Percentiles rank a stretch among this genome's conserved stretches.
Conservation (phyloP, 805 yeast genomes). For the Vanderwaltozyma yarrowii region DNA sequence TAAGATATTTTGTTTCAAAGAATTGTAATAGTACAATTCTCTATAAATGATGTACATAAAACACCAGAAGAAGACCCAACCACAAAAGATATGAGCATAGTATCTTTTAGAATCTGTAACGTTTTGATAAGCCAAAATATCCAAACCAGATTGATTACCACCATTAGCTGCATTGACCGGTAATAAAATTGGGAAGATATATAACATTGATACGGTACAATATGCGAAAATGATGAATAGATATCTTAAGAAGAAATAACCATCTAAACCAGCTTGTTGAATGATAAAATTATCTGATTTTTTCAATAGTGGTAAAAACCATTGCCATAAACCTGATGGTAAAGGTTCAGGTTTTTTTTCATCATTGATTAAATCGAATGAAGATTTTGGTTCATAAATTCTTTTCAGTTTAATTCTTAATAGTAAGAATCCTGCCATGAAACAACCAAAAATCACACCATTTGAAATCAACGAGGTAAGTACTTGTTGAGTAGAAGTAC, state of each 20-base stretch:
- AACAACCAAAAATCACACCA: constrained; percentile 52
- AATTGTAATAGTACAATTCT: constrained; percentile 68
- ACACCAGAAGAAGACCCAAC: constrained; percentile 69
- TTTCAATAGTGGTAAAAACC: constrained; percentile 56
- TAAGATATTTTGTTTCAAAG: constrained; percentile 65
- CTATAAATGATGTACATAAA: constrained; percentile 68
- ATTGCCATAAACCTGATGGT: constrained; percentile 54
- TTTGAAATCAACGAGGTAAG: constrained; percentile 62
- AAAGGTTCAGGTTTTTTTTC: constrained; percentile 65
- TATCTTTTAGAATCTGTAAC: constrained; percentile 50
- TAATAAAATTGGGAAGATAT: constrained; percentile 59
- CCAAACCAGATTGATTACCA: constrained; percentile 53
- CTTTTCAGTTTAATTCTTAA: constrained; percentile 61
- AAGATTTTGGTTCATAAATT: constrained; percentile 77
- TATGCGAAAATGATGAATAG: constrained; percentile 45
- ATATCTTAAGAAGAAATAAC: constrained; percentile 81
- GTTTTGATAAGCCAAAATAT: constrained; percentile 69
- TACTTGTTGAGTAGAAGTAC: constrained; percentile 64
- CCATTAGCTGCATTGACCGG: constrained; percentile 76
- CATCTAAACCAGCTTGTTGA: constrained; percentile 88
- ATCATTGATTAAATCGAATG: constrained; percentile 46
- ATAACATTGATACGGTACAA: constrained; percentile 44
- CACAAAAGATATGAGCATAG: constrained; percentile 76
- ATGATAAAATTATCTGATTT: constrained; percentile 68
- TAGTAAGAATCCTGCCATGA: constrained; percentile 51